Evolutionary conservation across 148 eudicot genomes (phyloP).

Genomic region (Selenicereus undatus): DNA sequence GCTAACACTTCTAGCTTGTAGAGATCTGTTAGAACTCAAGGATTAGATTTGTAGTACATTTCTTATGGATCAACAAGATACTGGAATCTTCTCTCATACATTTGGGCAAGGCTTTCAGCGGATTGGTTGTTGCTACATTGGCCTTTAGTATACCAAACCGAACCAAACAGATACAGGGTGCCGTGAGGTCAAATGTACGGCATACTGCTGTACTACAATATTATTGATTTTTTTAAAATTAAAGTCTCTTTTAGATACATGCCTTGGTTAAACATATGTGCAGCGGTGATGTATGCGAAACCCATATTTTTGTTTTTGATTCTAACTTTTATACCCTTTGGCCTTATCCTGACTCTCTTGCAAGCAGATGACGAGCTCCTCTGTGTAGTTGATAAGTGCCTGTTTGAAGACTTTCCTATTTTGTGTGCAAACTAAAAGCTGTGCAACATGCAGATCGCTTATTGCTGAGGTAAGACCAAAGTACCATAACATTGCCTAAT

Average conservation of each 20-base stretch:
- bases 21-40: constrained; percentile 13
- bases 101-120: not conserved
- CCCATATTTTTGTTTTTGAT: not conserved
- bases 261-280: not conserved
- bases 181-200: not conserved
- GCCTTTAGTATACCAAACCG: not conserved
- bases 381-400: not conserved
- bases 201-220: not conserved
- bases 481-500: not conserved
- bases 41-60: constrained; percentile 14
- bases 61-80: constrained; percentile 6
- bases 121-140: not conserved
- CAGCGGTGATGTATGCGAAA: not conserved
- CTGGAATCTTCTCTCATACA: not conserved
- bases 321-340: not conserved
- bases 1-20: not conserved
- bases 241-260: no score
- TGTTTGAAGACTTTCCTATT: not conserved
- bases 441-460: not conserved
- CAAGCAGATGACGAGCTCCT: not conserved
- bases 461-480: not conserved
- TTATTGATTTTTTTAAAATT: no score
- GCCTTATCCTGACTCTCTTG: not conserved
- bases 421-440: not conserved
- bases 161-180: not conserved